Percentiles rank a stretch among this genome's conserved stretches.
Evolutionary conservation across 2,329 filamentous ascomycete species (phyloP).

Genomic region (Fusarium napiforme): DNA sequence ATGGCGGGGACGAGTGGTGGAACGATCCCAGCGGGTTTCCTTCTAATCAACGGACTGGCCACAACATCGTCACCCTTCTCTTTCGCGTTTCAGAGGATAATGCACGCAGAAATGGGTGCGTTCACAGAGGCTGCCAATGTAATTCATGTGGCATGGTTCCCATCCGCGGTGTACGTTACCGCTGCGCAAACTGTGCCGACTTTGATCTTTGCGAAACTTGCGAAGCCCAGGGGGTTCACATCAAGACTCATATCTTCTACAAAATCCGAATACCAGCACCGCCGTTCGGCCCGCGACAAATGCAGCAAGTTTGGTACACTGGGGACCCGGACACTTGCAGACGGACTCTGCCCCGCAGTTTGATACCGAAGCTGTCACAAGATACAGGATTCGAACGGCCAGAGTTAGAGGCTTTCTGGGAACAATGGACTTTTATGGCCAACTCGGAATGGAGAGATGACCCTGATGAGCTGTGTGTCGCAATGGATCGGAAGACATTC

Average conservation of each 20-base stretch:
- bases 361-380: slow-evolving; percentile 75
- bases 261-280: slow-evolving; percentile 93
- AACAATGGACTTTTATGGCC: slow-evolving; percentile 95
- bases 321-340: slow-evolving; percentile 81
- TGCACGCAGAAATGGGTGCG: slow-evolving; percentile 85
- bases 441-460: slow-evolving; percentile 86
- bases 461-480: slow-evolving; percentile 79
- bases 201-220: slow-evolving; percentile 96
- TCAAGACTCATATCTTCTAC: slow-evolving; percentile 95
- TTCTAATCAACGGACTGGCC: slow-evolving; percentile 66
- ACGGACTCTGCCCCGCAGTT: slow-evolving; percentile 71
- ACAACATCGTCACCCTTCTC: slow-evolving; percentile 85
- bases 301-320: slow-evolving; percentile 86
- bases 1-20: slow-evolving; percentile 63
- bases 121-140: slow-evolving; percentile 92
- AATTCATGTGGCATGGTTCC: slow-evolving; percentile 89
- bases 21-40: slow-evolving; percentile 56
- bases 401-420: slow-evolving; percentile 92
- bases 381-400: slow-evolving; percentile 85
- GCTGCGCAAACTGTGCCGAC: slow-evolving; percentile 94
- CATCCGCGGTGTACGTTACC: slow-evolving; percentile 91
- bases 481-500: slow-evolving; percentile 93
- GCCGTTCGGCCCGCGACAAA: slow-evolving; percentile 82
- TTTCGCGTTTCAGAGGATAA: slow-evolving; percentile 96
- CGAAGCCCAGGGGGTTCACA: slow-evolving; percentile 81